Base-by-base conservation (phyloP, 805 yeast species). In the Vanderwaltozyma polyspora region DNA sequence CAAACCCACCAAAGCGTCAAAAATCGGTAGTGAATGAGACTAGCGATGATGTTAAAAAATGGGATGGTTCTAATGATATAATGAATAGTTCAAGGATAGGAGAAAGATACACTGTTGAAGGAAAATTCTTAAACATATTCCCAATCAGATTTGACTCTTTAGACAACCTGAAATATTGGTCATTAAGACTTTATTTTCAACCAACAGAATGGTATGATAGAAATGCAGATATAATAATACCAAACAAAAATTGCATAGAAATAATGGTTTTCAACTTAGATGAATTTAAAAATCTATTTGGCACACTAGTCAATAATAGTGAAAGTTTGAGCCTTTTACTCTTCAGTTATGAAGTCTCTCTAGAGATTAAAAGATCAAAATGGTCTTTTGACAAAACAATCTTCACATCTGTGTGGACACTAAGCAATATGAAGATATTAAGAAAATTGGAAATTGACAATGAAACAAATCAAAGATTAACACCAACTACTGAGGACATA, bases 171-270 rank as follows among this genome's bases (percentile, higher is more conserved):
- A 15, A 17, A 14, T 21, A 29, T n/a, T 33, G 33, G 13, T 25
- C 28, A 3, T 11, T 36, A 25, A 28, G 21, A 17, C n/a, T 36
- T 16, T 36, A 32, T 17, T 36, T 33, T 19, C 29, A 29, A 16
- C 15, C 13, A 11, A n/a, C n/a, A n/a, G n/a, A n/a, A n/a, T n/a
- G n/a, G n/a, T n/a, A n/a, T n/a, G n/a, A n/a, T n/a, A n/a, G n/a
- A n/a, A n/a, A n/a, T n/a, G n/a, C n/a, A 16, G 12, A 13, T 21
- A 7, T 12, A 19, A 16, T 5, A 7, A 24, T 32, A 3, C 36
- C 39, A 12, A 28, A 31, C 18, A 15, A n/a, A 13, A 33, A 36
- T 25, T 36, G 39, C 28, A 19, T 36, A 8, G 40, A 37, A 24
- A 34, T 37, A 17, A 7, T 32, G 3, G 13, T 36, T 13, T 13